Evolutionary conservation across 2,329 filamentous ascomycete species (phyloP).

Genomic region (Kalmusia sp.): DNA sequence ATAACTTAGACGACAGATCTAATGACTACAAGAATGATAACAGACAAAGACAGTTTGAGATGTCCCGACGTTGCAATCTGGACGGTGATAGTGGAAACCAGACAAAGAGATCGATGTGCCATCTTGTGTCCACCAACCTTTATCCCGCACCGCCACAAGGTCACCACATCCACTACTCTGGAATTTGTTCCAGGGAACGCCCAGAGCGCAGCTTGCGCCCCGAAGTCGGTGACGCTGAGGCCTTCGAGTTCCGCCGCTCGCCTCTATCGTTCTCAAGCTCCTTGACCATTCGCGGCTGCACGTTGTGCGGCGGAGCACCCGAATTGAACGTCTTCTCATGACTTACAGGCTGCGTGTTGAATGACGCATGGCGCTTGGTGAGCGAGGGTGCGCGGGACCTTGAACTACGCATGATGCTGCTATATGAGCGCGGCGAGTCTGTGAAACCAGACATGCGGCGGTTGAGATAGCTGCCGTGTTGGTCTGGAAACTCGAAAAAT

Average conservation of each 20-base stretch:
- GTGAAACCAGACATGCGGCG: constrained; percentile 7
- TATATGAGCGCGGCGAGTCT: not conserved
- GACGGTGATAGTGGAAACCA: no score
- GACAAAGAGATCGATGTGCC: no score
- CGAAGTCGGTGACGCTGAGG: not conserved
- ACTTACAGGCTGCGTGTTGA: constrained; percentile 11
- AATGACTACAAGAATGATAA: no score
- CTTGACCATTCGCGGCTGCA: constrained; percentile 4
- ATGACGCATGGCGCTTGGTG: constrained; percentile 8
- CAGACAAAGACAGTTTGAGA: no score
- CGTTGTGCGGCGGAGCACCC: constrained; percentile 5
- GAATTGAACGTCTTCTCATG: constrained; percentile 7
- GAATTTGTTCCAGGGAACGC: not conserved
- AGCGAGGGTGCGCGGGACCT: not conserved
- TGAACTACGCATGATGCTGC: constrained; percentile 10
- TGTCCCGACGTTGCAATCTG: no score
- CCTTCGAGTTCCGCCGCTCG: not conserved
- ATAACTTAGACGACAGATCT: no score
- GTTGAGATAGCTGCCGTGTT: not conserved
- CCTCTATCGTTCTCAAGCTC: not conserved
- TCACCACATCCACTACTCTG: not conserved
- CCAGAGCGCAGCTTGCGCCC: constrained; percentile 4
- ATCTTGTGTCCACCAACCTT: no score
- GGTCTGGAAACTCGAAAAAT: not conserved
- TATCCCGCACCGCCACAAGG: not conserved